phyloP scores from a whole-genome alignment of 2,329 filamentous ascomycete genomes.

The Aspergillus flavus region DNA sequence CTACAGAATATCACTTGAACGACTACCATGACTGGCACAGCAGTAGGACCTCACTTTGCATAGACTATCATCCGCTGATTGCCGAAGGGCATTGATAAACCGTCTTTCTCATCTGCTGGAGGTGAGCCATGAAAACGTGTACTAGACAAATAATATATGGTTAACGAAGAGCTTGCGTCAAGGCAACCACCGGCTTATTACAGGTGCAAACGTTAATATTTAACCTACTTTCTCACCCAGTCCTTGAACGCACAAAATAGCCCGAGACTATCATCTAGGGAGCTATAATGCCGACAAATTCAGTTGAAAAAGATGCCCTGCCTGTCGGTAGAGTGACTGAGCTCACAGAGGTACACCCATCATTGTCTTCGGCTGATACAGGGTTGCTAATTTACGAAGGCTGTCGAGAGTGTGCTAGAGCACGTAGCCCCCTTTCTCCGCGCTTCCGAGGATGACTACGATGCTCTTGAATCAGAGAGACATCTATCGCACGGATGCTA shows the following conservation, averaged over 20 bases:
- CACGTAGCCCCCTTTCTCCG: neutral
- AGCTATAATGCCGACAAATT: neutral
- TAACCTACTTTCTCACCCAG: neutral
- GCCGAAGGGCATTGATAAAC: neutral
- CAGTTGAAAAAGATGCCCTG: neutral
- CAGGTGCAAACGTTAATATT: neutral
- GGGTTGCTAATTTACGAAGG: neutral
- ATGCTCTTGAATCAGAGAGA: neutral
- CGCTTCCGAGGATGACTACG: neutral
- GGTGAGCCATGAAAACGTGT: neutral
- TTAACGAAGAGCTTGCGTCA: neutral
- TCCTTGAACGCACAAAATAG: neutral
- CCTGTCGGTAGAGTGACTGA: neutral
- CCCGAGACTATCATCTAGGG: neutral
- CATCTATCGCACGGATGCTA: neutral
- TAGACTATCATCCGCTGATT: neutral
- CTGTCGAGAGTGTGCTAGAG: neutral
- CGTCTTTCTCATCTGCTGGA: no score
- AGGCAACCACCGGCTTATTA: conserved; percentile 1
- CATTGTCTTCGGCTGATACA: no score
- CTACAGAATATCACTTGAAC: neutral
- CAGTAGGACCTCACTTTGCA: neutral
- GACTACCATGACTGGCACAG: neutral
- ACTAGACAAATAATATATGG: neutral
- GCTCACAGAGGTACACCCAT: neutral